Base-by-base conservation (phyloP, 2,329 filamentous ascomycete species). In the Penicillium sp. region DNA sequence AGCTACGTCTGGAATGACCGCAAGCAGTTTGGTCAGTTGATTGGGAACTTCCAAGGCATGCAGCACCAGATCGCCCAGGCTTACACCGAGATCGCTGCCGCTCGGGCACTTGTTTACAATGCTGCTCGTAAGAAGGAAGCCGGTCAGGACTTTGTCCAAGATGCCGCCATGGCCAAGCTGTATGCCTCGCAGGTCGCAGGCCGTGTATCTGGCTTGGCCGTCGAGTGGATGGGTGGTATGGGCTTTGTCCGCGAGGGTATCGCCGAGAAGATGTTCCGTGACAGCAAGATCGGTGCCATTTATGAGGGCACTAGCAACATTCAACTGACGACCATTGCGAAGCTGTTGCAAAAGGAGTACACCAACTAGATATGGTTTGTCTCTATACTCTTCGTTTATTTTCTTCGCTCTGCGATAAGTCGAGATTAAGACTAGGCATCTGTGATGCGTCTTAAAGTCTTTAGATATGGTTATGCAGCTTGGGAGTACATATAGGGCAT, bases 141-240 rank as follows among this genome's bases (percentile, higher is more conserved):
- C 0, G 95, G 95, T 47, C 87, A 96, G 78, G 88, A 96, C 74
- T 99, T 99, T 71, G 93, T 98, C 68, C 86, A 85, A 74, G 95
- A 99, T 70, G 95, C 95, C 10, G 95, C 95, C 67, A 99, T 99
- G 95, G 95, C 95, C 53, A 99, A 99, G 82, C 83, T 99, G 54
- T 96, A 90, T 74, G 87, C 95, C 2, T 95, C 90, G 5, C 95
- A 99, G 78, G 91, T 99, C 31, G 95, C 95, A 0, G 90, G 90
- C 21, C 87, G 86, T 53, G 93, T 99, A 21, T 90, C 89, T 54
- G 87, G 93, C 7, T 84, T 90, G 48, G 95, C 93, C 0, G 86
- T 99, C 27, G 95, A 99, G 79, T 99, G 95, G 95, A 98, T 98
- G 93, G 95, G 95, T 48, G 95, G 95, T 44, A 98, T 99, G 95